Base-by-base conservation (phyloP, 805 yeast species). In the Kodamaea jinghongensis region DNA sequence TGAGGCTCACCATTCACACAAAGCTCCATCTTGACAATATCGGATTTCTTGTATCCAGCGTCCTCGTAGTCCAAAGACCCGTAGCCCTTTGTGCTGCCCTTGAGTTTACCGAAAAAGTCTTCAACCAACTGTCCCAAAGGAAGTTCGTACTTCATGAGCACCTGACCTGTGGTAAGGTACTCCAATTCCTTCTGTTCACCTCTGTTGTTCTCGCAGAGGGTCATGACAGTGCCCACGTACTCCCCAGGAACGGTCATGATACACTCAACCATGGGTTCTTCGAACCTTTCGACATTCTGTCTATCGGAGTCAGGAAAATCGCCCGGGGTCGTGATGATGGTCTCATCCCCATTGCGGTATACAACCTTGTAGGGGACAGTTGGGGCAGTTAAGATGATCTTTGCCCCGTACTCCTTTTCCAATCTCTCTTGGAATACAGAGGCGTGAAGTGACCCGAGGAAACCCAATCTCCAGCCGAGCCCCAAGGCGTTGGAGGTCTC, bases 391-490 rank as follows among this genome's bases (percentile, higher is more conserved):
- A 91, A 81, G 44, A 91, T 88, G 46, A 91, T 75, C 45, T 87
- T 83, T 1, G 96, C 89, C 5, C 98, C 98, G 55, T 93, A 90
- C 59, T 91, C 99, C 47, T 86, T 87, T 51, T 89, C 95, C 42
- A 91, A 68, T 36, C 99, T 70, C 52, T 93, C 97, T 52, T 85
- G 84, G 63, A 91, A 91, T 1, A 91, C 97, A 7, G 95, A 83
- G 0, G 98, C 97, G 67, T 91, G 99, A 25, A 91, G 64, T 0
- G 97, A 87, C 0, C 99, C 99, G 22, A 91, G 65, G 56, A 91
- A 91, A 1, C 99, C 99, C 26, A 91, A 65, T 61, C 98, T 78
- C 99, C 99, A 91, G 26, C 99, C 99, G 54, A 90, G 93, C 0
- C 99, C 99, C 42, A 91, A 68, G 0, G 98, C 98, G 55, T 82